Evolutionary conservation across 495 filamentous ascomycete species (phyloP).

Genomic region (Penicillium canariense): DNA sequence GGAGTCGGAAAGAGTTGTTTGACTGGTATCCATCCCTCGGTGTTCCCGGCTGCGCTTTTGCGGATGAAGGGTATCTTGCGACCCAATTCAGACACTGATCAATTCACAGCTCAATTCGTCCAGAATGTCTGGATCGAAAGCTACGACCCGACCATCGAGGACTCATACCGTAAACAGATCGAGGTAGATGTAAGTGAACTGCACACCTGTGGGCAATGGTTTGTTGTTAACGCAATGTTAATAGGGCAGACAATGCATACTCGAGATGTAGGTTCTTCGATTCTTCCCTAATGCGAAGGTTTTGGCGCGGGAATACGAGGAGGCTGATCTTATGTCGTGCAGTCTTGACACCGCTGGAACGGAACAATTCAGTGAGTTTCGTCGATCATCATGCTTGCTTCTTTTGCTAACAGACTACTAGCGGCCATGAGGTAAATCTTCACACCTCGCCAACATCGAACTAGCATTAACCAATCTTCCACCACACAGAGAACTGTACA

Average conservation of each 20-base stretch:
- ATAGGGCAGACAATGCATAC: conserved; percentile 89
- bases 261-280: conserved; percentile 84
- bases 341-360: conserved; percentile 96
- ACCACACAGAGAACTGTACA: conserved; percentile 77
- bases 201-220: conserved; percentile 22
- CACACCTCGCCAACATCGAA: no score
- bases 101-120: conserved; percentile 83
- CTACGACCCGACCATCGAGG: conserved; percentile 98
- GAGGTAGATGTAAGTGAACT: conserved; percentile 80
- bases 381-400: conserved; percentile 15
- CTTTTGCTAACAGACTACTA: conserved; percentile 36
- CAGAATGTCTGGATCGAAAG: conserved; percentile 99
- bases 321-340: conserved; percentile 3
- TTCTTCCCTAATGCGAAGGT: conserved; percentile 2
- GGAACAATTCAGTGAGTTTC: conserved; percentile 88
- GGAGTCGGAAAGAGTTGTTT: conserved; percentile 98
- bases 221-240: not conserved
- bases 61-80: conserved; percentile 5
- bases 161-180: conserved; percentile 93
- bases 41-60: not conserved
- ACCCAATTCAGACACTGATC: conserved; percentile 14
- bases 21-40: conserved; percentile 67
- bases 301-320: not conserved
- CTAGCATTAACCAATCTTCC: conserved; percentile 17
- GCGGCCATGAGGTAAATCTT: conserved; percentile 66